Evolutionary conservation across 345 rosid genomes (phyloP).

Genomic region (Camelina hispida): DNA sequence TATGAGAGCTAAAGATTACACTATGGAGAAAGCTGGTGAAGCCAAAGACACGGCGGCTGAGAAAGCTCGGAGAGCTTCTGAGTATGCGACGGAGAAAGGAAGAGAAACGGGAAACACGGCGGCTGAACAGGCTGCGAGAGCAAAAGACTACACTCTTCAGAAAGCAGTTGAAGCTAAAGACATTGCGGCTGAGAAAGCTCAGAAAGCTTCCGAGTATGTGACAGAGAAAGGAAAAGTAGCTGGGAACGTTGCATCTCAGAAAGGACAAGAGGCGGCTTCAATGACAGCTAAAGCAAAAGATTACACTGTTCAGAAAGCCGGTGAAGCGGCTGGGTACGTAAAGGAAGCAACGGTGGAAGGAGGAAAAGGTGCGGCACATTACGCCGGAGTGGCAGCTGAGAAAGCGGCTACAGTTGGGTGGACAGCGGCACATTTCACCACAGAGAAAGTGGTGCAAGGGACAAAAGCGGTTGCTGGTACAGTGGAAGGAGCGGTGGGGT

Average conservation of each 20-base stretch:
- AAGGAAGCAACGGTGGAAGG: conserved; percentile 56
- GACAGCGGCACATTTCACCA: conserved; percentile 70
- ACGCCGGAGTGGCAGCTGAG: conserved; percentile 63
- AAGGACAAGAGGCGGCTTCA: conserved; percentile 44
- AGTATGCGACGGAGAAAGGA: conserved; percentile 51
- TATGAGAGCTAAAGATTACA: conserved; percentile 39
- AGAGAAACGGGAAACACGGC: conserved; percentile 32
- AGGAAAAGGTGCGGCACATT: conserved; percentile 56
- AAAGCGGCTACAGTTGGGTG: conserved; percentile 65
- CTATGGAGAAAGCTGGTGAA: conserved; percentile 17
- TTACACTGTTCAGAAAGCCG: conserved; percentile 40
- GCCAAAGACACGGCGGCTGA: conserved; percentile 48
- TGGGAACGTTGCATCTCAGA: conserved; percentile 37
- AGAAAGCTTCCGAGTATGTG: conserved; percentile 34
- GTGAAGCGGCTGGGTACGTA: conserved; percentile 46
- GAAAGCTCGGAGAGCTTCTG: conserved; percentile 42
- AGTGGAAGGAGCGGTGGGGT: conserved; percentile 53
- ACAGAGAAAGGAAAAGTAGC: conserved; percentile 49
- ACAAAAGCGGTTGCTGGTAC: conserved; percentile 61
- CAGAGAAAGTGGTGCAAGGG: conserved; percentile 65
- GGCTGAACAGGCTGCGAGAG: conserved; percentile 45
- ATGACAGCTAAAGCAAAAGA: conserved; percentile 39
- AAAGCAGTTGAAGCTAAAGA: conserved; percentile 49
- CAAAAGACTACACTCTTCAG: conserved; percentile 45
- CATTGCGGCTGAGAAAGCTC: conserved; percentile 44